phyloP scores from a whole-genome alignment of 306 rosid species.

The Rosa rugosa region DNA sequence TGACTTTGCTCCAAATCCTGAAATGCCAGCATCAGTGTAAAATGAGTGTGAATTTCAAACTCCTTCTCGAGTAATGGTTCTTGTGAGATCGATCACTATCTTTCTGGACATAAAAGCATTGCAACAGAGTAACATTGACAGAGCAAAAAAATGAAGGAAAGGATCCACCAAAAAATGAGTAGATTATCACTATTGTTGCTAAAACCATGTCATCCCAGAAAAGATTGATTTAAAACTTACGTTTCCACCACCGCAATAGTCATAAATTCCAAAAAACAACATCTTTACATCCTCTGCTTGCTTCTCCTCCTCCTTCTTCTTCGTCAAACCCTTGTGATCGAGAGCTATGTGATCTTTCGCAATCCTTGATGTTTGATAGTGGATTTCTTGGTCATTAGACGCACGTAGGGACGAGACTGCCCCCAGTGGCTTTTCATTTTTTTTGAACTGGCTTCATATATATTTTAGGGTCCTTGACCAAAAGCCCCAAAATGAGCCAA shows the following conservation, averaged over 20 bases:
- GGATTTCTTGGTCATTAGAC: too few relatives aligned
- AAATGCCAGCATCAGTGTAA: slow-evolving; percentile 41
- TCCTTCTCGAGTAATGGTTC: slow-evolving; percentile 51
- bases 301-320: slow-evolving; percentile 28
- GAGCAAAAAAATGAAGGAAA: slow-evolving; percentile 34
- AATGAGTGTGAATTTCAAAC: slow-evolving; percentile 21
- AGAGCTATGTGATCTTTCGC: too few relatives aligned
- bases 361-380: too few relatives aligned
- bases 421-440: too few relatives aligned
- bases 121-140: slow-evolving; percentile 47
- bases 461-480: too few relatives aligned
- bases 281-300: slow-evolving; percentile 8
- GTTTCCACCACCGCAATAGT: slow-evolving; percentile 28
- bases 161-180: slow-evolving; percentile 64
- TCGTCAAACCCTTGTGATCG: too few relatives aligned
- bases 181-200: slow-evolving; percentile 45
- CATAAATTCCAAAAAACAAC: slow-evolving; percentile 39
- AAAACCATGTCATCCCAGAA: slow-evolving; percentile 52
- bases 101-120: slow-evolving; percentile 37
- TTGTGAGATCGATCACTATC: slow-evolving; percentile 37
- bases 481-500: too few relatives aligned
- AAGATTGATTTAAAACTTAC: slow-evolving; percentile 30
- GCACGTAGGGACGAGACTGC: too few relatives aligned
- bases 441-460: too few relatives aligned
- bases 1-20: slow-evolving; percentile 57